A percentile compares a stretch with the other conserved stretches of the same genome.
Evolutionary conservation across 2,329 filamentous ascomycete species (phyloP).

Genomic region (Pseudocercospora crystallina): DNA sequence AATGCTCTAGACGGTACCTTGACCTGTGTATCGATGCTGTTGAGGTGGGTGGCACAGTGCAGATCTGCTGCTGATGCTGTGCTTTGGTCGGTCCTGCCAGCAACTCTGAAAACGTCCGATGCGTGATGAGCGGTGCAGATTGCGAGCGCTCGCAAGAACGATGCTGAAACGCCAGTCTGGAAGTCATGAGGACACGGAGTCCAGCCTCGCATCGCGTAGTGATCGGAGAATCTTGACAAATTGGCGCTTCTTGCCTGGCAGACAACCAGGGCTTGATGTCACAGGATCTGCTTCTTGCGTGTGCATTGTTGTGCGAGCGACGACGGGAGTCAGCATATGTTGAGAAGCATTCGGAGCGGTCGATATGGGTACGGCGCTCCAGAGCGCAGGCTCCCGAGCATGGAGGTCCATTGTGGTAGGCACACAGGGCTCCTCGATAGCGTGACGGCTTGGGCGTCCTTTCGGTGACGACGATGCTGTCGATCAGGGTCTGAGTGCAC

Average conservation of each 20-base stretch:
- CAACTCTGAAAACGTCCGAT: conserved; percentile 11
- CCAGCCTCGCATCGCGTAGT: conserved; percentile 11
- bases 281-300: conserved; percentile 14
- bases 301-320: conserved; percentile 19
- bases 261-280: conserved; percentile 8
- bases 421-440: neutral
- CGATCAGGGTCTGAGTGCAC: neutral
- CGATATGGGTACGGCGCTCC: neutral
- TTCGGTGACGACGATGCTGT: neutral
- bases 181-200: conserved; percentile 15
- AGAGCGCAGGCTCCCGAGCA: neutral
- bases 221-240: conserved; percentile 20
- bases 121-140: conserved; percentile 9
- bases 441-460: neutral
- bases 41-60: conserved; percentile 3
- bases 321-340: conserved; percentile 14
- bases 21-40: too few species aligned
- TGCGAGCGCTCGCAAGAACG: neutral
- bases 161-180: conserved; percentile 8
- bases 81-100: conserved; percentile 8
- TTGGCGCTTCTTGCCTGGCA: conserved; percentile 8
- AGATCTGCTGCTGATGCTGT: conserved; percentile 20
- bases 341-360: conserved; percentile 11
- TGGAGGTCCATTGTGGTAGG: too few species aligned
- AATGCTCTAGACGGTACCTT: conserved; percentile 10